Evolutionary conservation across 2,329 filamentous ascomycete species (phyloP), one percentile per base, ranked within the genome.

Genomic region (Ophiosphaerella narmari): DNA sequence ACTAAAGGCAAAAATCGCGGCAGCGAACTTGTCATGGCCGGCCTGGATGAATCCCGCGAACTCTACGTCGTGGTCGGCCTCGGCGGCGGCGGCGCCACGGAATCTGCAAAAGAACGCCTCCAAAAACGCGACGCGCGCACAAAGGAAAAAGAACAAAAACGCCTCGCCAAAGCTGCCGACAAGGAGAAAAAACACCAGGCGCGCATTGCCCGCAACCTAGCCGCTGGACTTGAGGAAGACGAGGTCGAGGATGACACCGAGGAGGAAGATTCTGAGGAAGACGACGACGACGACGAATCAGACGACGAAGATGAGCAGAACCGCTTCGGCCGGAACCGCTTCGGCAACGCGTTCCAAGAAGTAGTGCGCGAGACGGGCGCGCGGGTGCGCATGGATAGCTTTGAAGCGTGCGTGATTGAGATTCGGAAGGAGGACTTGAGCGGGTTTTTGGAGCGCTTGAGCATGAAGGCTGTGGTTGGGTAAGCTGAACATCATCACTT

Each of bases 331-430:
- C 77, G 90, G 44, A 99, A 97, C 74, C 85, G 89, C 42, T 99
- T 99, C 67, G 94, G 94, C 7, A 91, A 88, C 64, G 93, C 94
- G 3, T 99, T 99, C 73, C 91, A 97, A 71, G 91, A 96, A 67
- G 94, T 97, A 0, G 89, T 96, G 2, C 84, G 88, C 43, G 91
- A 97, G 78, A 97, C 93, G 13, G 94, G 87, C 51, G 90, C 93
- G 0, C 78, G 92, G 13, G 91, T 97, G 16, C 81, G 91, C 52
- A 95, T 97, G 68, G 94, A 99, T 74, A 95, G 90, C 72, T 99
- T 99, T 67, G 94, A 99, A 75, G 90, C 96, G 72, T 96, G 91
- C 66, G 94, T 97, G 7, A 92, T 97, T 39, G 94, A 99, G 72
- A 93, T 99, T n/a, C 87, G 87, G 75, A 97, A 96, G 78, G 94